A percentile compares a stretch with the other conserved stretches of the same genome.
Conservation (phyloP, 1,284 basidiomycete species). For the Malassezia sympodialis region DNA sequence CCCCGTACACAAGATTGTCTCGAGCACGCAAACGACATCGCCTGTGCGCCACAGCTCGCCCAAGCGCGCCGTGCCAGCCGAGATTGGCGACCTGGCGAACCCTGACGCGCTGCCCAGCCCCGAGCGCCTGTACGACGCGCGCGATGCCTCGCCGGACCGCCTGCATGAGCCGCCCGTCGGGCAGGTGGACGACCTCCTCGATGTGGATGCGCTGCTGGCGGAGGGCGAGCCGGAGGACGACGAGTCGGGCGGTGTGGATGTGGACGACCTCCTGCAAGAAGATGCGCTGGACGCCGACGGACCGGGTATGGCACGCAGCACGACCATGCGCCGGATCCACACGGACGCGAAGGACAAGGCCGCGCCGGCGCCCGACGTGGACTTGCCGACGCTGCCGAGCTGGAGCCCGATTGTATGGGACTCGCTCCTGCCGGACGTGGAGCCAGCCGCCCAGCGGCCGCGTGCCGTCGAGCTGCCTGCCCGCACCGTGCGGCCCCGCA, state of each 20-base stretch:
- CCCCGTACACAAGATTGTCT: background rate
- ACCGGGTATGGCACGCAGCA: background rate
- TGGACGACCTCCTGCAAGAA: conserved; percentile 7
- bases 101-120: background rate
- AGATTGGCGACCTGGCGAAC: background rate
- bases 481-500: conserved; percentile 30
- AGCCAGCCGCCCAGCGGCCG: background rate
- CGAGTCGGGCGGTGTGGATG: background rate
- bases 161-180: background rate
- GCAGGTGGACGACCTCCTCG: background rate
- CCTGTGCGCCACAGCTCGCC: background rate
- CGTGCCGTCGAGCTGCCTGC: conserved; percentile 6
- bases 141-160: background rate
- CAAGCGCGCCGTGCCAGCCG: background rate
- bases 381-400: conserved; percentile 32
- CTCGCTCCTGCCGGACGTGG: conserved; percentile 5
- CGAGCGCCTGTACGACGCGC: background rate
- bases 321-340: conserved; percentile 1
- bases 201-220: conserved; percentile 8
- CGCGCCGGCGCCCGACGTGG: background rate
- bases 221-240: background rate
- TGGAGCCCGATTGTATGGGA: conserved; percentile 37
- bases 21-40: background rate
- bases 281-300: background rate
- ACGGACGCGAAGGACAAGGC: background rate